These are phyloP conservation scores for Zanthoxylum bungeanum DNA, from an alignment of 345 rosid species.

Conservation along the genomic window DNA sequence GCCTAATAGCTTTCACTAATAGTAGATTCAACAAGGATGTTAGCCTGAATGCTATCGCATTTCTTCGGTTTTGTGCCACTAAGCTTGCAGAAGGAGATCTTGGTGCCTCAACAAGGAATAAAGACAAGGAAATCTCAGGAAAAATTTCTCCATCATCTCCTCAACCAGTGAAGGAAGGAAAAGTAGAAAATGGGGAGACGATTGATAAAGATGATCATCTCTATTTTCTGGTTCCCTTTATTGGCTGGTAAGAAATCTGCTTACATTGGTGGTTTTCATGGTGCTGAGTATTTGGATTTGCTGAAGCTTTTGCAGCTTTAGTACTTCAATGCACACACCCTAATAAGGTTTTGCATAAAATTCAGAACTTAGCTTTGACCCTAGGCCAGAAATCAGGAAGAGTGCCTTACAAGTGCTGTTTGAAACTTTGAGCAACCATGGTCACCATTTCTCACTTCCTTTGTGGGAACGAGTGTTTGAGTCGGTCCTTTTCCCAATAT, in stretches of 20 bases:
- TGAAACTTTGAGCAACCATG: constrained; percentile 91
- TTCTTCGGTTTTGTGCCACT: constrained; percentile 92
- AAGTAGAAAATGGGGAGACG: constrained; percentile 62
- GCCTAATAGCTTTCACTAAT: constrained; percentile 95
- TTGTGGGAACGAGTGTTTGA: constrained; percentile 92
- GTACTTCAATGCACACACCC: neutral
- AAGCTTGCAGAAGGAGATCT: constrained; percentile 97
- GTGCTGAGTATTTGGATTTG: constrained; percentile 9
- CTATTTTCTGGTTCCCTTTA: constrained; percentile 93
- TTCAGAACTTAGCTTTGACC: constrained; percentile 91
- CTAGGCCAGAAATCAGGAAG: constrained; percentile 96
- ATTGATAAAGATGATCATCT: constrained; percentile 72
- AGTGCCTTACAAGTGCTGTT: constrained; percentile 89
- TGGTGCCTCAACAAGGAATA: constrained; percentile 56
- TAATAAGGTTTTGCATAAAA: neutral
- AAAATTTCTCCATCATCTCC: constrained; percentile 54
- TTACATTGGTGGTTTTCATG: constrained; percentile 10
- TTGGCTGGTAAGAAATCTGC: constrained; percentile 70
- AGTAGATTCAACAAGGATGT: constrained; percentile 92
- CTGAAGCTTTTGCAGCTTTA: constrained; percentile 10
- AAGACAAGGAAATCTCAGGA: constrained; percentile 58
- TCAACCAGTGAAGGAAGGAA: constrained; percentile 46
- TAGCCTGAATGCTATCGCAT: constrained; percentile 87
- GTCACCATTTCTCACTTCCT: constrained; percentile 81
- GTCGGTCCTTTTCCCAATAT: constrained; percentile 91